Base-by-base conservation (phyloP, 352 stramenopile species). In the Phytopythium montanum region DNA sequence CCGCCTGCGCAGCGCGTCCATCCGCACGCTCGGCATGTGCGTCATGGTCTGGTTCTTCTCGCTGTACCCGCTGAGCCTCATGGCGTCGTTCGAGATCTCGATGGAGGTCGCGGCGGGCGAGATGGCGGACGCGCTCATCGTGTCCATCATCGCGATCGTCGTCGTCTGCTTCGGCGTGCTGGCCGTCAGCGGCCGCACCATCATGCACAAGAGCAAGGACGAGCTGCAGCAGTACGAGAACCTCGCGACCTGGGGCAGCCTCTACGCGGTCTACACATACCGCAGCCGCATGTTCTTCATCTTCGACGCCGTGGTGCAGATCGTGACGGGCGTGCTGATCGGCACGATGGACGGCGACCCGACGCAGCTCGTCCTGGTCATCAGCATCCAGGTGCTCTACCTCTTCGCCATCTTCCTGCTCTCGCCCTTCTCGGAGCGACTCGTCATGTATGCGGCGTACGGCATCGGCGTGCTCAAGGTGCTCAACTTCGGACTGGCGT, bases 221-320 rank as follows among this genome's bases (percentile, higher is more conserved):
- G 65, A 87, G 48, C 63, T 92, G 33, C 69, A 75, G 33, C 72
- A 87, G 49, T 86, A 76, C 42, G 72, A 82, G 36, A 81, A 77
- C 39, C 59, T 86, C 42, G 82, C 78, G 18, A 83, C 70, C 6
- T 89, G 76, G 72, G 82, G 79, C 2, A 75, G 69, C 36, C 70
- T 90, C 25, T 92, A 89, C 59, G 75, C 69, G 41, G 78, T 85
- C 48, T 85, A 79, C 61, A 74, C 64, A 33, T 88, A 88, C 63
- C 69, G 64, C 23, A 76, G 65, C 38, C 82, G 82, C 12, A 75
- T 92, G 54, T 88, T 92, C 63, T 87, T 87, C 59, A 66, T 86
- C 21, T 62, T 88, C 19, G 68, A 72, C 14, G 70, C 76, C 19
- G 56, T 81, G 10, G 66, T 88, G 13, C 80, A 92, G 61, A 77